Evolutionary conservation across 2,329 filamentous ascomycete species (phyloP), one percentile per base, ranked within the genome.

Genomic region (Colletotrichum lentis): DNA sequence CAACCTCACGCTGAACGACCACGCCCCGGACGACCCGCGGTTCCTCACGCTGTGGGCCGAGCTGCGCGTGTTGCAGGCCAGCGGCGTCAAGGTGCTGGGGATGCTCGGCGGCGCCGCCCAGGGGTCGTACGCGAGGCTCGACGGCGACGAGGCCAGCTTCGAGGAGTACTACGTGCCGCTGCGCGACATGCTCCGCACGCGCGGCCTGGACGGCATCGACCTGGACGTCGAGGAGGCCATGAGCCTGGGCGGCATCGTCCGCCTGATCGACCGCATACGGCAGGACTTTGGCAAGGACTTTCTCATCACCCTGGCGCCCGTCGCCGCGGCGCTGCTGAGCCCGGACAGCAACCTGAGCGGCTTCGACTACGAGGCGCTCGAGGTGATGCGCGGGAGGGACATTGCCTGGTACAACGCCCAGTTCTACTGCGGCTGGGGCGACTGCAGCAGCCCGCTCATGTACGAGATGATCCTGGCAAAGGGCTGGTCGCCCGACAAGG

Each of bases 361-460:
- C 0, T 97, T 97, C 77, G 86, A 88, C 76, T 97, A 97, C 78
- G 84, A 88, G 52, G 83, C 88, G 12, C 84, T 97, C 2, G 93
- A 97, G 76, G 83, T 85, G 12, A 84, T 87, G 77, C 83, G 87
- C 6, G 90, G 90, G 0, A 78, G 78, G 18, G 85, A 90, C 50
- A 91, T 97, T 35, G 84, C 85, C 3, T 97, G 93, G 88, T 97
- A 97, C 78, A 97, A 97, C 76, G 85, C 90, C 6, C 94, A 97
- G 76, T 97, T 97, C 79, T 97, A 97, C 83, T 96, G 92, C 75
- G 93, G 93, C 1, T 97, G 93, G 90, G 93, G 93, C 10, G 83
- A 84, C 71, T 80, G 84, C 68, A 77, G 73, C 53, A 81, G 74
- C 35, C 78, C 84, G 0, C 62, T 76, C 47, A 80, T 83, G 76